Evolutionary conservation across 1,284 basidiomycete species (phyloP), one percentile per base, ranked within the genome.

Genomic region (Cryptococcus sp.): DNA sequence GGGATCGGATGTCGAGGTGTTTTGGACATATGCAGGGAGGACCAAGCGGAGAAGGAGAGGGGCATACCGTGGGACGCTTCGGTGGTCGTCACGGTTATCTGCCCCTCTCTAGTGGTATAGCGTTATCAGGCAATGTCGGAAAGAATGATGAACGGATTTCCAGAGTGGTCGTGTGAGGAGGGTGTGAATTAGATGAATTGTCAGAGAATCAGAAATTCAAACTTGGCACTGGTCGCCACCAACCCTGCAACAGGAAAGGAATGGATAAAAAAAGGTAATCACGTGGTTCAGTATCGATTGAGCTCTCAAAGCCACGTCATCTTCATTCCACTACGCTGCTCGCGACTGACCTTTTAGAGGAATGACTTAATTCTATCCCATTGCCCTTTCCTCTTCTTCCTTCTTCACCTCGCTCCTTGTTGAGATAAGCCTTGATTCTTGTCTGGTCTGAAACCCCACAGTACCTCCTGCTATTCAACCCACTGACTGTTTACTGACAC

Each of bases 21-120:
- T 59, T 68, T 70, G 38, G 65, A 58, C 58, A 62, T 68, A 52
- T 69, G 68, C 15, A 63, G 54, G 19, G 67, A 70, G n/a, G 69
- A 69, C 59, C 65, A 67, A 47, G 68, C 63, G 29, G 71, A 57
- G 43, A 59, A 63, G 19, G 59, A 61, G 60, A 61, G 53, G 54
- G 63, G 54, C 63, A 65, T 65, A 45, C 54, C 59, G 52, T 19
- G 34, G n/a, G 48, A 38, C 45, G 20, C 7, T 34, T 34, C 29
- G 41, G 22, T 20, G 26, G 22, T 45, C 41, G 19, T 15, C 19
- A 38, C 26, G 46, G 23, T 25, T 23, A 23, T 26, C 41, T 54
- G 47, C 51, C 54, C 54, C 58, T 50, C 54, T 56, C 41, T 44
- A 41, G 25, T 15, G 39, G 13, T n/a, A 11, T 55, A 25, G n/a